Evolutionary conservation across 2,329 filamentous ascomycete species (phyloP).

Genomic region (Passalora sequoiae): DNA sequence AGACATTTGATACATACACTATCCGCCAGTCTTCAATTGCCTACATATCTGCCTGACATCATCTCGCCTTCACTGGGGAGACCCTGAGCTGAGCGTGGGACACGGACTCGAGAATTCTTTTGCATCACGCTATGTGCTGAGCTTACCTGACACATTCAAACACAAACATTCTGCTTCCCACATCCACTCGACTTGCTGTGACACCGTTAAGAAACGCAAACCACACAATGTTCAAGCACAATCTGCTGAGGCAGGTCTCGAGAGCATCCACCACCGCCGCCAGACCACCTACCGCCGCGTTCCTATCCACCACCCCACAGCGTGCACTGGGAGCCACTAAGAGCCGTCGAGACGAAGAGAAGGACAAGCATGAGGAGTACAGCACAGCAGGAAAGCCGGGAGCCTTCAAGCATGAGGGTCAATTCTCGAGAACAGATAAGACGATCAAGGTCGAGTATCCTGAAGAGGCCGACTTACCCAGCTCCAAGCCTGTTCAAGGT

Average conservation of each 20-base stretch:
- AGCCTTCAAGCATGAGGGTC: slow-evolving; percentile 52
- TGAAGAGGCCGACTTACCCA: slow-evolving; percentile 69
- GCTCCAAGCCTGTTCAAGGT: slow-evolving; percentile 64
- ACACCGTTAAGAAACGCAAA: too few species aligned
- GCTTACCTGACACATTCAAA: too few species aligned
- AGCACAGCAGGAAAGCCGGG: slow-evolving; percentile 33
- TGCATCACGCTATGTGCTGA: too few species aligned
- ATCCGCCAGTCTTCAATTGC: too few species aligned
- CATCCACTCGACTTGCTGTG: not conserved
- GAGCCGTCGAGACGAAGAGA: slow-evolving; percentile 23
- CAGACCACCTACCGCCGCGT: slow-evolving; percentile 22
- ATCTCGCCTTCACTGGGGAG: too few species aligned
- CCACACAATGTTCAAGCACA: slow-evolving; percentile 33
- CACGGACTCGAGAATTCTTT: too few species aligned
- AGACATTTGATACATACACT: too few species aligned
- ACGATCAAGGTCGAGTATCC: slow-evolving; percentile 75
- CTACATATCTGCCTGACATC: too few species aligned
- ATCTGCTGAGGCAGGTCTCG: slow-evolving; percentile 31
- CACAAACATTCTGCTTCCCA: not conserved
- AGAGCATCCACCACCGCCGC: slow-evolving; percentile 30
- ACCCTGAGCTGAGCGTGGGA: too few species aligned
- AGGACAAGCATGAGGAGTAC: slow-evolving; percentile 30
- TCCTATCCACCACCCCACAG: slow-evolving; percentile 18
- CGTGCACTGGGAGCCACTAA: slow-evolving; percentile 21
- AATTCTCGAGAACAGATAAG: slow-evolving; percentile 74